Conservation (phyloP, 2,329 filamentous ascomycete species). For the Sporothrix inflata region DNA sequence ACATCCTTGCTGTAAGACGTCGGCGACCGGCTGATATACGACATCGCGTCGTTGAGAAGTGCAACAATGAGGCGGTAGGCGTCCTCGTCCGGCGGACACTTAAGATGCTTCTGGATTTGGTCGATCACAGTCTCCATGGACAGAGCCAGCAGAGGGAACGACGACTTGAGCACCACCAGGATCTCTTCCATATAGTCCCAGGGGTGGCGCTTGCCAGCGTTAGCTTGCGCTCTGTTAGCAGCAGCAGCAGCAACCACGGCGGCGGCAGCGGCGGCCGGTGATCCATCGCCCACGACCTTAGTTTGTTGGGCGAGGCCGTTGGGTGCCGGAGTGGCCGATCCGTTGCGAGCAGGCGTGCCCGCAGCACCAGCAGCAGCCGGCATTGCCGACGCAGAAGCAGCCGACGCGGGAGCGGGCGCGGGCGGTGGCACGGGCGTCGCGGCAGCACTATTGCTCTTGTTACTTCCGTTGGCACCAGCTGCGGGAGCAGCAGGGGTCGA, state of each 20-base stretch:
- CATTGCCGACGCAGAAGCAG: background rate
- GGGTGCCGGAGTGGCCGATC: conserved; percentile 10
- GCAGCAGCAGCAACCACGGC: conserved; percentile 33
- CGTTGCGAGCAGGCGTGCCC: background rate
- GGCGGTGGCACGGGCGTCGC: conserved; percentile 13
- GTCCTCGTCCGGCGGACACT: conserved; percentile 97
- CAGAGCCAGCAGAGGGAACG: conserved; percentile 90
- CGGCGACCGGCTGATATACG: conserved; percentile 87
- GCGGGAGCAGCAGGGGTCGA: conserved; percentile 11
- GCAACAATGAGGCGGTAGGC: conserved; percentile 98
- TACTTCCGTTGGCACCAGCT: conserved; percentile 4
- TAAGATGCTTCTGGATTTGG: conserved; percentile 98
- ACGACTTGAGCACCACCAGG: conserved; percentile 92
- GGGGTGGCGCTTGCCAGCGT: conserved; percentile 68
- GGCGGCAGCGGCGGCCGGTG: conserved; percentile 37
- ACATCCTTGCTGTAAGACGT: conserved; percentile 85
- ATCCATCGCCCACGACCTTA: conserved; percentile 31
- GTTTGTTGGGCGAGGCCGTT: conserved; percentile 2
- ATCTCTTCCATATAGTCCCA: conserved; percentile 98
- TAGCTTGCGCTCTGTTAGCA: conserved; percentile 36
- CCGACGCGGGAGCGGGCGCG: background rate
- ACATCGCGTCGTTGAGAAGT: conserved; percentile 89
- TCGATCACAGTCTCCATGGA: conserved; percentile 99
- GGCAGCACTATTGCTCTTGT: conserved; percentile 1
- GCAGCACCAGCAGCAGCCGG: background rate